Base-by-base conservation (phyloP, 2,329 filamentous ascomycete species). In the Arachnomyces sp. region DNA sequence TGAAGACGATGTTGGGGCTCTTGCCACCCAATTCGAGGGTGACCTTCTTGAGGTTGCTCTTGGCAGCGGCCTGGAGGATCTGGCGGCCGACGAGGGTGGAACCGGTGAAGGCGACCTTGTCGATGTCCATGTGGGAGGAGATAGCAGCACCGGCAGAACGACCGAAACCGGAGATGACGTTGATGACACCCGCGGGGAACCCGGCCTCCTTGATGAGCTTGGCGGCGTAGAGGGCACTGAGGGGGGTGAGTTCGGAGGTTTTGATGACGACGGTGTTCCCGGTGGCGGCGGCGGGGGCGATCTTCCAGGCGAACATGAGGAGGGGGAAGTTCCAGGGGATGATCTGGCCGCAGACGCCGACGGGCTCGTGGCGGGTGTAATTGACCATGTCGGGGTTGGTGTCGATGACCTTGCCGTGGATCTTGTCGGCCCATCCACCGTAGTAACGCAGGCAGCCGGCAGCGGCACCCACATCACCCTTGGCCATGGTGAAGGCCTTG, bases 391-490 rank as follows among this genome's bases (percentile, higher is more conserved):
- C 82, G 43, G 77, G 75, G 55, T 75, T 70, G 52, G 86, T 84
- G 55, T 93, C 84, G 49, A 92, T 79, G 46, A 87, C 85, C 74
- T 89, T 87, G 66, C 87, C 87, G 68, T 82, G 74, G 54, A 93
- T 84, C 82, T 94, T 94, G 74, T 94, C 93, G 87, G 72, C 93
- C 82, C 84, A 94, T 49, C 87, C 87, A 61, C 77, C 86, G 56
- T 90, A 92, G 72, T 89, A 95, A 67, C 88, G 79, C 57, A 94
- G 65, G 69, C 78, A 83, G 59, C 73, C 81, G 43, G 78, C 73
- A 41, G 81, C 79, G 53, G 76, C 74, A 46, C 63, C 70, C 38
- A 94, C 76, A 56, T 95, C 89, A 47, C 77, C 81, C 65, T 81
- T 84, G 47, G 64, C 62, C 50, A 66, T 60, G 15, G 52, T 53